Evolutionary conservation across 345 rosid genomes (phyloP).

Genomic region (Eucalyptus guilfoylei): DNA sequence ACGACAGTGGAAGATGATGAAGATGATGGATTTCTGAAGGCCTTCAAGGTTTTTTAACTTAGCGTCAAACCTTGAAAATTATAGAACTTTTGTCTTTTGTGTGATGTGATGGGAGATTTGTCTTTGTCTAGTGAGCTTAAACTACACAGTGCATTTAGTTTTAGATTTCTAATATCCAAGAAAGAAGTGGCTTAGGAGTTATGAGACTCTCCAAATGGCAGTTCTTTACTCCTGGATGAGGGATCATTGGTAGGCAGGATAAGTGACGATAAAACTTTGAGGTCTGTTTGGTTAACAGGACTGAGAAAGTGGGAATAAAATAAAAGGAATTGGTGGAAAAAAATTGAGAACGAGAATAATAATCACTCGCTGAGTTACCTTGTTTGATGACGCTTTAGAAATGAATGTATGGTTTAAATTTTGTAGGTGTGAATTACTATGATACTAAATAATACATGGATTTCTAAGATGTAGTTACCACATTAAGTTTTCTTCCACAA

Average conservation of each 20-base stretch:
- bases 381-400: not conserved
- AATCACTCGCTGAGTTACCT: not conserved
- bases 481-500: not conserved
- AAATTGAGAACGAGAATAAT: not conserved
- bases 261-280: not conserved
- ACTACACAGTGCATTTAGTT: not conserved
- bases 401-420: not conserved
- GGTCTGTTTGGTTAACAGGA: not conserved
- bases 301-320: not conserved
- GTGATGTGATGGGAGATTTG: not conserved
- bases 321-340: not conserved
- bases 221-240: not conserved
- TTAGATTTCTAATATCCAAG: not conserved
- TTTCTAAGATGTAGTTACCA: not conserved
- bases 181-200: not conserved
- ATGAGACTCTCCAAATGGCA: not conserved
- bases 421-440: not conserved
- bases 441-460: not conserved
- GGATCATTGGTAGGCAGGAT: not conserved
- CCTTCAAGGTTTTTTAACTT: constrained; percentile 67
- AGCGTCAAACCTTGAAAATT: not conserved
- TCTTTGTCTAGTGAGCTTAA: not conserved
- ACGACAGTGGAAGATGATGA: constrained; percentile 83
- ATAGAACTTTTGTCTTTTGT: not conserved
- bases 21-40: constrained; percentile 93